Evolutionary conservation across 352 stramenopile genomes (phyloP).

Genomic region (Peronospora farinosa): DNA sequence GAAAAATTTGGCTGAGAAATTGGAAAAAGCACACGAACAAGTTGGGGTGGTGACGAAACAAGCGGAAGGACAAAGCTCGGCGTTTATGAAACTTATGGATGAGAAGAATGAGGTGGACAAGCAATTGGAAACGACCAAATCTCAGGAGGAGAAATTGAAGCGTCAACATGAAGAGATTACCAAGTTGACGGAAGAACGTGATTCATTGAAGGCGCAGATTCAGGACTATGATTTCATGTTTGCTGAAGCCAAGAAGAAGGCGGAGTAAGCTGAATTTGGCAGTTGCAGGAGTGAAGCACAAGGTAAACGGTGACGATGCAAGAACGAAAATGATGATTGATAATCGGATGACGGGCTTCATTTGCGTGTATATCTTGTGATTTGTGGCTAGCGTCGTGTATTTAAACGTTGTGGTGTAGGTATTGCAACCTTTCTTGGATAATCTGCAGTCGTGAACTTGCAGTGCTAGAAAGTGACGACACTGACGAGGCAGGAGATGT

Average conservation of each 20-base stretch:
- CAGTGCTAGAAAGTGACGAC: constrained; percentile 21
- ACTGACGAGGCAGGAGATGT: constrained; percentile 26
- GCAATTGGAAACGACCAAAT: constrained; percentile 35
- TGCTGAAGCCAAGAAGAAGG: constrained; percentile 83
- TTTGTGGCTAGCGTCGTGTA: not conserved
- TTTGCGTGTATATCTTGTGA: not conserved
- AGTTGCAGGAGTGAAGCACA: not conserved
- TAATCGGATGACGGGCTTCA: not conserved
- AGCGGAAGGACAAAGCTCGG: constrained; percentile 63
- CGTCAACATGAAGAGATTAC: constrained; percentile 40
- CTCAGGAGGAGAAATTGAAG: constrained; percentile 41
- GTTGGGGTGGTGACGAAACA: constrained; percentile 68
- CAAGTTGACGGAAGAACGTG: constrained; percentile 51
- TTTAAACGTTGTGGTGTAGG: constrained; percentile 33
- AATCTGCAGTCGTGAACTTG: constrained; percentile 48
- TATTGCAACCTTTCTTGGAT: constrained; percentile 55
- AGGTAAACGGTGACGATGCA: not conserved
- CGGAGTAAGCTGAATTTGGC: constrained; percentile 36
- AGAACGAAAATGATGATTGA: constrained; percentile 5
- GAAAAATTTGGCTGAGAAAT: constrained; percentile 27
- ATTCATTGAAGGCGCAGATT: constrained; percentile 71
- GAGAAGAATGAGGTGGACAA: constrained; percentile 61
- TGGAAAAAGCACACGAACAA: constrained; percentile 42
- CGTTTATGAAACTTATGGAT: constrained; percentile 81
- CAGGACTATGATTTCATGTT: constrained; percentile 89